Base-by-base conservation (phyloP, 352 stramenopile genomes). In the Pythium coloratum region DNA sequence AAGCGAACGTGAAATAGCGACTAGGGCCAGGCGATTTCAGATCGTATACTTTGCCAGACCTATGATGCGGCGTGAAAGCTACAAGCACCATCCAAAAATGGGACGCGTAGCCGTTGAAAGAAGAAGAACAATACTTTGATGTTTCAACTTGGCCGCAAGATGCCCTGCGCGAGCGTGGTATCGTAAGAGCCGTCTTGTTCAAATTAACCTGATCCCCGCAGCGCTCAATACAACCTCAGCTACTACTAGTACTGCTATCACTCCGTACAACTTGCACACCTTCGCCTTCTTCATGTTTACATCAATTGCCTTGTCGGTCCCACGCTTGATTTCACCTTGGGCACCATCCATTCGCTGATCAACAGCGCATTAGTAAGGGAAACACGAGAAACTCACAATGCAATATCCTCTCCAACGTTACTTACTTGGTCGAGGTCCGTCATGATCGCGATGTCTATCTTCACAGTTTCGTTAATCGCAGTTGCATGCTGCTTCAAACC, bases 381-480 rank as follows among this genome's bases (percentile, higher is more conserved):
- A 14, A 18, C 34, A 40, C 30, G 0, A 24, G 20, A 24, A 40
- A 47, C 6, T 34, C 26, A 58, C 24, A n/a, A 34, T 13, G 20
- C 6, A 47, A 20, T 42, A 32, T 38, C 55, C 64, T 20, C 32
- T 0, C 8, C 32, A 32, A 24, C 20, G 20, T 40, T 6, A 76
- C 81, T 57, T 79, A 92, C 86, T 54, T 79, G 70, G 59, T 73
- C 70, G 46, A 95, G 82, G 65, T 87, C 78, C 59, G 90, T 81
- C 56, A 95, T 85, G 67, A 90, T 86, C 62, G 76, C 69, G 64
- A 90, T 92, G 59, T 93, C 83, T 63, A 84, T 77, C 30, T 90
- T 67, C 6, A 92, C 87, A 74, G 92, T 84, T 56, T 78, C 82
- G 55, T 93, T 92, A 67, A 92, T 95, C 16, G 83, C 87, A n/a